Conservation (phyloP, 345 rosid genomes). For the Aegle marmelos region DNA sequence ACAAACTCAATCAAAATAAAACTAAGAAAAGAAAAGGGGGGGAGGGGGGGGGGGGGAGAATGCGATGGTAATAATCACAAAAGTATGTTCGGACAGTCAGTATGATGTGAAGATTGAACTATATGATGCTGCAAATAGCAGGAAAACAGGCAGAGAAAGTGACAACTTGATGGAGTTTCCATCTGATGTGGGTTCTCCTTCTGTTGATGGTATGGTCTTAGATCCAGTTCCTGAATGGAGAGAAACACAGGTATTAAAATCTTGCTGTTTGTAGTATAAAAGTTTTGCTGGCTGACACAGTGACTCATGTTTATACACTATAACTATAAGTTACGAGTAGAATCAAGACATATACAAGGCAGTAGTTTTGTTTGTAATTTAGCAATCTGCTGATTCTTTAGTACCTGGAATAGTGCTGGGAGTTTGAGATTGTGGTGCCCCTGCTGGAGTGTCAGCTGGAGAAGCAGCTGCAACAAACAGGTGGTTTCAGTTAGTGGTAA, state of each 20-base stretch:
- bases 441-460: slow-evolving; percentile 58
- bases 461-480: slow-evolving; percentile 30
- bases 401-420: slow-evolving; percentile 56
- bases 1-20: slow-evolving; percentile 13
- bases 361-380: neutral
- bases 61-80: neutral
- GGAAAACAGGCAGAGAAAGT: slow-evolving; percentile 42
- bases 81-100: slow-evolving; percentile 16
- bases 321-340: neutral
- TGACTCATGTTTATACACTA: neutral
- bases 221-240: slow-evolving; percentile 52
- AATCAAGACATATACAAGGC: neutral
- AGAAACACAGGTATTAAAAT: neutral
- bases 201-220: slow-evolving; percentile 55
- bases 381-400: neutral
- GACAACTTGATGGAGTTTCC: slow-evolving; percentile 60
- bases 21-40: slow-evolving; percentile 2
- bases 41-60: too few species aligned
- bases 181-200: slow-evolving; percentile 48
- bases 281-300: neutral
- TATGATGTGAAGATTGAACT: slow-evolving; percentile 33
- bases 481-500: slow-evolving; percentile 6
- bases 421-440: slow-evolving; percentile 41
- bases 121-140: slow-evolving; percentile 53
- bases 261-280: neutral